These are phyloP conservation scores for Pyrenochaeta sp. DNA, from an alignment of 2,329 filamentous ascomycete genomes.

Conservation along the genomic window DNA sequence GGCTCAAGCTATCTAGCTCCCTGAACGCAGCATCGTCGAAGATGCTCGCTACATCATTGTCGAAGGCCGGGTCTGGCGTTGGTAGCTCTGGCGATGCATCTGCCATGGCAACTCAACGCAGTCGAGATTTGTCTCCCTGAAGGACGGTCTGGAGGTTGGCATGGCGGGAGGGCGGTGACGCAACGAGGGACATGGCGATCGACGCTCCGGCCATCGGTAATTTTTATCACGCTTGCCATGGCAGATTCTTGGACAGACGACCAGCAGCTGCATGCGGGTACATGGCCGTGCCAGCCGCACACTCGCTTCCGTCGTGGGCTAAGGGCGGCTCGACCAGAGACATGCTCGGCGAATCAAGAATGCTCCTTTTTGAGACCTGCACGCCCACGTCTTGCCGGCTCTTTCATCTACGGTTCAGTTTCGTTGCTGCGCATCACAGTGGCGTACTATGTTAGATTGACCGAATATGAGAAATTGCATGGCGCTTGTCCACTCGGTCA, in stretches of 20 bases:
- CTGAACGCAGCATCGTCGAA: slow-evolving; percentile 25
- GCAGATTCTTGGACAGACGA: background rate
- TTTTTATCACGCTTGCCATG: background rate
- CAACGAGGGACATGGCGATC: background rate
- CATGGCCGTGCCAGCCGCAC: background rate
- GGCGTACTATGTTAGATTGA: too few species aligned
- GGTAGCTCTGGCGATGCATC: slow-evolving; percentile 4
- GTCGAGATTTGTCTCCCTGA: background rate
- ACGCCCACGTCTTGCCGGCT: background rate
- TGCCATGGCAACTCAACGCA: slow-evolving; percentile 9
- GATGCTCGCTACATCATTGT: background rate
- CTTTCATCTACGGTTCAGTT: background rate
- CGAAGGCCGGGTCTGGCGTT: slow-evolving; percentile 3
- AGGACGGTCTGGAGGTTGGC: background rate
- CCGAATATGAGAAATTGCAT: too few species aligned
- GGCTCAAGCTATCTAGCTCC: slow-evolving; percentile 32
- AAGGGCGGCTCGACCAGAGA: background rate
- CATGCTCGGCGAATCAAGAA: background rate
- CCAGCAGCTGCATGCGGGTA: background rate
- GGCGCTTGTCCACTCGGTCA: too few species aligned
- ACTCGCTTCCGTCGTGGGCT: background rate
- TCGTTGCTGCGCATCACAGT: too few species aligned
- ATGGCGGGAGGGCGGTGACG: background rate
- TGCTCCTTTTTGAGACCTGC: background rate
- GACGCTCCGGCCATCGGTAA: background rate